Base-by-base conservation (phyloP, 768 basidiomycete species). In the Pleurotus ostreatus region DNA sequence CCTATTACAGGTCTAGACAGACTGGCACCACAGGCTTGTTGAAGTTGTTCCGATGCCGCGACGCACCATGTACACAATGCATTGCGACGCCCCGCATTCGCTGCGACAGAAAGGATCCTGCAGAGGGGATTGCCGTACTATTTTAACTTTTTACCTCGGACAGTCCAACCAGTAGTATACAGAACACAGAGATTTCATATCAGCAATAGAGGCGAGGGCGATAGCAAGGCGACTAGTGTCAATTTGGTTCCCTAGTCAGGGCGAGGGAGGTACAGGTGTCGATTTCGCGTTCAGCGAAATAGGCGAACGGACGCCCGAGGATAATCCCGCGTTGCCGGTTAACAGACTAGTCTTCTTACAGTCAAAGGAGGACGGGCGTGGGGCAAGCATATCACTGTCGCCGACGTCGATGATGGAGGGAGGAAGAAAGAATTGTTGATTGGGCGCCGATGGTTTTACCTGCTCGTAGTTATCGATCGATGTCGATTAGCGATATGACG, bases 81-180 rank as follows among this genome's bases (percentile, higher is more conserved):
- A 22, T 43, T 11, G 39, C 39, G 38, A 51, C 6, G 39, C 34
- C 39, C 51, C 51, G 39, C 51, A 34, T 13, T 53, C 39, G 51
- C 51, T 53, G 51, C 51, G 39, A 37, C 15, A 44, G 41, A 44
- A 16, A 44, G 20, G 41, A 44, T 11, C 41, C 41, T 44, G 12
- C 5, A 44, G 30, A 30, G 49, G 51, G 22, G 41, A n/a, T 53
- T 53, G 51, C 51, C 51, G 51, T 8, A 16, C 38, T 38, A 39
- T 40, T 40, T 53, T 53, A 53, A 30, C 51, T 53, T 53, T 53
- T 53, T 53, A 23, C 51, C 51, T 53, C 51, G 51, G 39, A 53
- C n/a, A 53, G 39, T 20, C 51, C 51, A 53, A 53, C 39, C 41
- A 44, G 41, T 44, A 44, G 41, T 15, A 44, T 44, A 44, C 41